Evolutionary conservation across 441 rosid species (phyloP).

Genomic region (Cnidoscolus chayamansa): DNA sequence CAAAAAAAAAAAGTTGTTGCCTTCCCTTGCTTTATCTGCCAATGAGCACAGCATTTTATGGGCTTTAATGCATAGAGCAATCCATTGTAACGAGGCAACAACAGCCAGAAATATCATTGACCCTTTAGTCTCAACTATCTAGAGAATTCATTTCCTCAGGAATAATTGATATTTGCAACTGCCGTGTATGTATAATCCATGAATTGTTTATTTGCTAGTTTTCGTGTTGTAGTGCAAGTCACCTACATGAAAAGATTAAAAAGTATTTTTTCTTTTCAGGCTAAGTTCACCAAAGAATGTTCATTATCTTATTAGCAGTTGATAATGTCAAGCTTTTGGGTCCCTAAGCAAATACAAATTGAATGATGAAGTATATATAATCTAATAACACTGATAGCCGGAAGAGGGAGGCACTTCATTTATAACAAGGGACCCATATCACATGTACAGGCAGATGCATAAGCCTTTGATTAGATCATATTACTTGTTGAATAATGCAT

Average conservation of each 20-base stretch:
- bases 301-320: not conserved
- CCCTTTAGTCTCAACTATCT: not conserved
- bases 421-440: slow-evolving; percentile 22
- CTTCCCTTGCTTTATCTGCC: slow-evolving; percentile 14
- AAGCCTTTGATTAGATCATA: slow-evolving; percentile 3
- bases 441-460: not conserved
- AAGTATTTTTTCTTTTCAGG: not conserved
- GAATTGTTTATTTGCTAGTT: slow-evolving; percentile 17
- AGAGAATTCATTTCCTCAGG: not conserved
- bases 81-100: too few species aligned
- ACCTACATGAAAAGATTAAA: slow-evolving; percentile 5
- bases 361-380: not conserved
- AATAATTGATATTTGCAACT: slow-evolving; percentile 2
- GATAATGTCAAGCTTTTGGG: slow-evolving; percentile 19
- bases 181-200: not conserved
- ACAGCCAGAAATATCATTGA: slow-evolving; percentile 8
- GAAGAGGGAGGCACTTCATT: slow-evolving; percentile 16
- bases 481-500: slow-evolving; percentile 24
- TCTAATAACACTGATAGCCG: slow-evolving; percentile 11
- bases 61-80: slow-evolving; percentile 16
- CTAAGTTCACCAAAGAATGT: not conserved
- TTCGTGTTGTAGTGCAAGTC: slow-evolving; percentile 22
- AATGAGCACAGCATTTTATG: slow-evolving; percentile 21
- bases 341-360: not conserved
- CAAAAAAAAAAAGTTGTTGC: not conserved